A percentile compares a stretch with the other conserved stretches of the same genome.
phyloP scores from a whole-genome alignment of 352 stramenopile genomes.

The Phytopythium oedochilum region DNA sequence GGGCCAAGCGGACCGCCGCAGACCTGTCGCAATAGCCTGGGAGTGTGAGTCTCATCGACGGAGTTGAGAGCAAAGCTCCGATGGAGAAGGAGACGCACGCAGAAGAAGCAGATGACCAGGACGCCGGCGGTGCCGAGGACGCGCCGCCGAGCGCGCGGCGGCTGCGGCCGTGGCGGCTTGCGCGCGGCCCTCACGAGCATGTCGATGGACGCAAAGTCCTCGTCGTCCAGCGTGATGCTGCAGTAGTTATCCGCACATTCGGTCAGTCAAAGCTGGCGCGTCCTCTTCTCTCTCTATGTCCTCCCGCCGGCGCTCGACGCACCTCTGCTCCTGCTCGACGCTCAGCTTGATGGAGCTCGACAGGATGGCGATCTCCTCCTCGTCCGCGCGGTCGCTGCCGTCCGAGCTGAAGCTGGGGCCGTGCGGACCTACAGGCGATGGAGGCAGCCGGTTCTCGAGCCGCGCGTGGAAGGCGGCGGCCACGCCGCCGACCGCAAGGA shows the following conservation, averaged over 20 bases:
- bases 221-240: constrained; percentile 10
- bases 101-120: constrained; percentile 17
- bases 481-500: not conserved
- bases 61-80: not conserved
- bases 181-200: not conserved
- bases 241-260: too few relatives aligned
- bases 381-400: constrained; percentile 1
- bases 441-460: not conserved
- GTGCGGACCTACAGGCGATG: not conserved
- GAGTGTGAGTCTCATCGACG: too few relatives aligned
- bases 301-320: not conserved
- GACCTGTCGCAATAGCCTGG: too few relatives aligned
- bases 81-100: constrained; percentile 3
- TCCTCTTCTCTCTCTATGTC: too few relatives aligned
- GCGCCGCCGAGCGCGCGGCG: constrained; percentile 4
- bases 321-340: constrained; percentile 5
- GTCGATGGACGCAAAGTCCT: constrained; percentile 17
- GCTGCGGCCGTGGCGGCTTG: not conserved
- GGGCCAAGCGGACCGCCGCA: constrained; percentile 13
- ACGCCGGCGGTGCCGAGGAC: constrained; percentile 11
- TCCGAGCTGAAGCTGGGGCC: not conserved
- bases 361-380: constrained; percentile 18
- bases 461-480: constrained; percentile 4
- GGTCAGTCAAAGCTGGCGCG: too few relatives aligned
- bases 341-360: constrained; percentile 7